Evolutionary conservation across 192 early-diverging fungal genomes (phyloP).

Genomic region (Podila epicladia): DNA sequence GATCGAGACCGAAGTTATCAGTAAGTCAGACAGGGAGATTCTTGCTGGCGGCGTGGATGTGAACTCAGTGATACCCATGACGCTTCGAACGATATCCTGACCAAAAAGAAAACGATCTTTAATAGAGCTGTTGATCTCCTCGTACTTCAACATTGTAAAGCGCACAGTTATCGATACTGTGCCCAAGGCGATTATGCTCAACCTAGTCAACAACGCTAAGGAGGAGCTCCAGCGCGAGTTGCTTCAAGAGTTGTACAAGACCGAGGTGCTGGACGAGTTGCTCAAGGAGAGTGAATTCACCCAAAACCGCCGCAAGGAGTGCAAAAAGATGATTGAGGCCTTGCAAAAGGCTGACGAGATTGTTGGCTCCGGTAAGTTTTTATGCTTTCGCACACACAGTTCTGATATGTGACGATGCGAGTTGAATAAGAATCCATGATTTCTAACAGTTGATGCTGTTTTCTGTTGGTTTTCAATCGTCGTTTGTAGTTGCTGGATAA

Average conservation of each 20-base stretch:
- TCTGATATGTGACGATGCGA: no score
- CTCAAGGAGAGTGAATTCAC: constrained; percentile 97
- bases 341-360: constrained; percentile 84
- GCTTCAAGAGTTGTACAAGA: constrained; percentile 96
- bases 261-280: constrained; percentile 91
- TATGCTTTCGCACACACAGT: not conserved
- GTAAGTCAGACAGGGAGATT: constrained; percentile 56
- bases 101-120: not conserved
- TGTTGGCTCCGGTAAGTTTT: constrained; percentile 36
- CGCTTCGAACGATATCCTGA: no score
- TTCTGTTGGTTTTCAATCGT: no score
- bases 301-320: constrained; percentile 90
- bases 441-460: no score
- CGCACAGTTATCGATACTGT: constrained; percentile 97
- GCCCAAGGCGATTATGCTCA: constrained; percentile 99
- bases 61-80: no score
- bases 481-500: no score
- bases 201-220: constrained; percentile 89
- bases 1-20: constrained; percentile 99
- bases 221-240: constrained; percentile 96
- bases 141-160: constrained; percentile 99
- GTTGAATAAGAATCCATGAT: no score
- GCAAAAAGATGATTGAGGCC: constrained; percentile 98
- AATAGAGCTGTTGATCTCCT: constrained; percentile 91
- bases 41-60: no score